A percentile compares a stretch with the other conserved stretches of the same genome.
Conservation (phyloP, 2,329 filamentous ascomycete species). For the Alternaria tenuissima region DNA sequence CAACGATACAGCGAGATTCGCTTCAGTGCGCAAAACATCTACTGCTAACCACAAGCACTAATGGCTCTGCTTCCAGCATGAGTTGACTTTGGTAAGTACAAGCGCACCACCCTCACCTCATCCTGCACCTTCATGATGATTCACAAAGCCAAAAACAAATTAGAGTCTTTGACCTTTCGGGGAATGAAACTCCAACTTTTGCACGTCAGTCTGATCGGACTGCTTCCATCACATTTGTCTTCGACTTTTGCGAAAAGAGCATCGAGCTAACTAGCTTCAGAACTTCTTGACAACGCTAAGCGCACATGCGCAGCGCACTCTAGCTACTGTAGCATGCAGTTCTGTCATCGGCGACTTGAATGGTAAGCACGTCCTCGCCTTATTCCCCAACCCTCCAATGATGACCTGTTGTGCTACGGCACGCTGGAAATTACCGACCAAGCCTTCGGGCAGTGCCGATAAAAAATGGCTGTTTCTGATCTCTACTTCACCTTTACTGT, state of each 20-base stretch:
- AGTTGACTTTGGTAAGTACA: conserved; percentile 24
- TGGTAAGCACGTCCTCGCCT: conserved; percentile 12
- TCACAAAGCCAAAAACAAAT: conserved; percentile 54
- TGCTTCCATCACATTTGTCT: conserved; percentile 6
- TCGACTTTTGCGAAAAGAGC: not conserved
- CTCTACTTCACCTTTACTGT: conserved; percentile 21
- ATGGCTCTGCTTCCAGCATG: conserved; percentile 2
- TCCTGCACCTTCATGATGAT: conserved; percentile 48
- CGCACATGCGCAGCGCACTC: not conserved
- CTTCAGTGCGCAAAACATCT: not conserved
- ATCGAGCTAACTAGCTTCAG: conserved; percentile 26
- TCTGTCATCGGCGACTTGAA: not conserved
- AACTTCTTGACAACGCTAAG: not conserved
- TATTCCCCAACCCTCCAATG: conserved; percentile 30
- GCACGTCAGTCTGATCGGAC: conserved; percentile 55
- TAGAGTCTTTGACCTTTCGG: conserved; percentile 56
- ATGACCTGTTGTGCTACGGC: conserved; percentile 54
- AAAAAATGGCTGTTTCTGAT: conserved; percentile 55
- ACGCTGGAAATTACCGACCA: conserved; percentile 57
- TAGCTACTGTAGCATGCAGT: not conserved
- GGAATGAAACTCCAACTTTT: conserved; percentile 56
- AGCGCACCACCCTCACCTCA: conserved; percentile 4
- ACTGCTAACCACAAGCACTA: conserved; percentile 4
- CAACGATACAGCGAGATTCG: conserved; percentile 5
- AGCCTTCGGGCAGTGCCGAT: conserved; percentile 52